These are phyloP conservation scores for Chalciporus chontae DNA, from an alignment of 768 basidiomycete genomes.

Conservation along the genomic window DNA sequence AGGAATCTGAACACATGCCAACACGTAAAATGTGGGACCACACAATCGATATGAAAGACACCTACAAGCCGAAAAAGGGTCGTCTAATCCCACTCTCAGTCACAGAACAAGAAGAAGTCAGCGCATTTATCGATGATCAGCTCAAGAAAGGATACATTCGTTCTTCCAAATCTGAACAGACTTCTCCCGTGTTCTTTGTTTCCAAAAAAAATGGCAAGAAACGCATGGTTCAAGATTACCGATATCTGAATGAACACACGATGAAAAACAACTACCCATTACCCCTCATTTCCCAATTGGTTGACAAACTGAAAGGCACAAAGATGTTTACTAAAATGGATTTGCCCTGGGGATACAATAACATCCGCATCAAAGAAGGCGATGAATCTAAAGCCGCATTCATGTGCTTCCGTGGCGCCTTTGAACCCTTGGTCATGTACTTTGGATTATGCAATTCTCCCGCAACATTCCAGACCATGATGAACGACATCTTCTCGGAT, in stretches of 20 bases:
- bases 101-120: neutral
- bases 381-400: slow-evolving; percentile 44
- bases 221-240: slow-evolving; percentile 16
- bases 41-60: neutral
- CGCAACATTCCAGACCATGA: slow-evolving; percentile 35
- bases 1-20: neutral
- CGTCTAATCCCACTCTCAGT: neutral
- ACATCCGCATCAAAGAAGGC: slow-evolving; percentile 26
- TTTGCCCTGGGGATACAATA: slow-evolving; percentile 27
- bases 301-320: neutral
- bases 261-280: neutral
- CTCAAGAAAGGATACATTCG: neutral
- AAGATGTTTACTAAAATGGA: slow-evolving; percentile 5
- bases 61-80: neutral
- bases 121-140: neutral
- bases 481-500: slow-evolving; percentile 14
- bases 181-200: slow-evolving; percentile 10
- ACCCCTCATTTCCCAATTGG: neutral
- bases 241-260: slow-evolving; percentile 6
- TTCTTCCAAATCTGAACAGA: slow-evolving; percentile 11
- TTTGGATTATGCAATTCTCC: slow-evolving; percentile 36
- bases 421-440: slow-evolving; percentile 40
- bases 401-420: slow-evolving; percentile 33
- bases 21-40: slow-evolving; percentile 5
- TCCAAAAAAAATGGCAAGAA: slow-evolving; percentile 9